Evolutionary conservation across 352 stramenopile species (phyloP), one percentile per base, ranked within the genome.

Genomic region (Pythium insidiosum): DNA sequence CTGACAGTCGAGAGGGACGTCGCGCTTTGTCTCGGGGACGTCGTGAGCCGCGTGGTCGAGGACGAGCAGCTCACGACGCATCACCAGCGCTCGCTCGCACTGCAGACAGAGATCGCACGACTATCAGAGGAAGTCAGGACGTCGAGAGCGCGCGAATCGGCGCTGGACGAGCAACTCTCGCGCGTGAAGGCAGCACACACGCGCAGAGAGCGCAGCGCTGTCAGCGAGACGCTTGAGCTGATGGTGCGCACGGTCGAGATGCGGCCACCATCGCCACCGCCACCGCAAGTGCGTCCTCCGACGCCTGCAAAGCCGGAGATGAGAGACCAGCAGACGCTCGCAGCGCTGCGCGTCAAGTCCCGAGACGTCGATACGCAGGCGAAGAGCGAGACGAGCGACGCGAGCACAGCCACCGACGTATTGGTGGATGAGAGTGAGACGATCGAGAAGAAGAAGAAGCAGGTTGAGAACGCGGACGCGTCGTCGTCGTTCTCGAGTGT

Each of bases 11-110:
- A 73, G 19, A 25, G 54, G 11, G 56, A 68, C 21, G 25, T 41
- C 5, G 46, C 53, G 35, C 47, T 38, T 24, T 71, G 73, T 21
- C 20, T 88, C 21, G 28, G 48, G 5, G 31, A 16, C 0, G 51
- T 81, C 16, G 58, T 84, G 20, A 73, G 82, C 39, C 57, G 49
- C 18, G 56, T 81, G 2, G 61, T 81, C 5, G 74, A 84, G 18
- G 57, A 51, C 18, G 61, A 61, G 11, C 53, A 73, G 16, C 67
- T 74, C 20, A 21, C 33, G 20, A 25, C 25, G 18, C 20, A 39
- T 21, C 44, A 47, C 0, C 38, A 38, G 28, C 58, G 52, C 4
- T 59, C 56, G 1, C 34, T 40, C 10, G 51, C 64, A 15, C 47
- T 85, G 2, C 57, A 57, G 9, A 39, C 9, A 0, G 58, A 84